A percentile compares a stretch with the other conserved stretches of the same genome.
phyloP scores from a whole-genome alignment of 2,329 filamentous ascomycete genomes.

The Verticillium alfalfae region DNA sequence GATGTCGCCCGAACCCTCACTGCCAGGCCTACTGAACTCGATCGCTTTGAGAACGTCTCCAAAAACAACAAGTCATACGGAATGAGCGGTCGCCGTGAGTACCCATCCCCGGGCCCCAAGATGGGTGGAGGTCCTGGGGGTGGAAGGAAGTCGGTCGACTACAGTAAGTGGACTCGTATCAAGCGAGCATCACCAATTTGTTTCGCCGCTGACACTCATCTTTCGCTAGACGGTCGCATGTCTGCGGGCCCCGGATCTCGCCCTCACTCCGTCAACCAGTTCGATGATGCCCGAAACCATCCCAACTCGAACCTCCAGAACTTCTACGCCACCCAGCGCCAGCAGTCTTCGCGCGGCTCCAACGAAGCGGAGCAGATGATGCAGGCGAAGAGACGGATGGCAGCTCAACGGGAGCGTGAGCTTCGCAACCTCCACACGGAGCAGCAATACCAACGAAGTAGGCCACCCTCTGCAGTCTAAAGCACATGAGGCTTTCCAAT shows the following conservation, averaged over 20 bases:
- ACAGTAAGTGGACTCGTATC: constrained; percentile 17
- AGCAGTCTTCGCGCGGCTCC: constrained; percentile 76
- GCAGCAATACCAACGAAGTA: constrained; percentile 99
- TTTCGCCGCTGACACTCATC: constrained; percentile 15
- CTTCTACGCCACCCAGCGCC: constrained; percentile 91
- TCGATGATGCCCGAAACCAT: constrained; percentile 63
- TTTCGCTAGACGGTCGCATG: constrained; percentile 62
- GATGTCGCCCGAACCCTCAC: constrained; percentile 13
- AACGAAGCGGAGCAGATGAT: constrained; percentile 97
- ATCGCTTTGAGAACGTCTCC: constrained; percentile 88
- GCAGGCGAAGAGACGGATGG: constrained; percentile 98
- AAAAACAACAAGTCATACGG: constrained; percentile 95
- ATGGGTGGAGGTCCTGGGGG: constrained; percentile 18
- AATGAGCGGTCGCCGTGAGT: constrained; percentile 73
- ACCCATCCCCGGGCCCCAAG: constrained; percentile 52
- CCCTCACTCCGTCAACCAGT: constrained; percentile 81
- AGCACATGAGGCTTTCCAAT: constrained; percentile 38
- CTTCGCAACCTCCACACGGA: constrained; percentile 99
- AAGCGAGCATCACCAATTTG: constrained; percentile 10
- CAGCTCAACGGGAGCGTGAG: constrained; percentile 96
- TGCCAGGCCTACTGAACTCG: constrained; percentile 65
- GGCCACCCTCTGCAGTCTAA: constrained; percentile 73
- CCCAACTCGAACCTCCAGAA: constrained; percentile 81
- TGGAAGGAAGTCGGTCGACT: constrained; percentile 18
- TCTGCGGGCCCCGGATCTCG: constrained; percentile 58